Conservation (phyloP, 2,329 filamentous ascomycete species). For the Pseudogymnoascus sp. region DNA sequence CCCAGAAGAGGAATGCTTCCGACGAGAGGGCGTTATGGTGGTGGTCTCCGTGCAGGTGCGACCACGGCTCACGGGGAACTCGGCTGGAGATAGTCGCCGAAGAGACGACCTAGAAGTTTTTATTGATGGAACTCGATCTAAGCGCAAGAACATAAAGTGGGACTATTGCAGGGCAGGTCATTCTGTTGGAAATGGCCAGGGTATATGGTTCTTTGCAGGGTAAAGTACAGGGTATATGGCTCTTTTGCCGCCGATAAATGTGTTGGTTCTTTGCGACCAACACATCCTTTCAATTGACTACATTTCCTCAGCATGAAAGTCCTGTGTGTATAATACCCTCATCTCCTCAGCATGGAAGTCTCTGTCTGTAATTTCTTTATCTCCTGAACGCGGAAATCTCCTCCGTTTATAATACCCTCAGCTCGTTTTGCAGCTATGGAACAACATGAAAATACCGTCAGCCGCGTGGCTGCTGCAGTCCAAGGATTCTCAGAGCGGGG, state of each 20-base stretch:
- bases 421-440: conserved; percentile 12
- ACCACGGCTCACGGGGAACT: too few species aligned
- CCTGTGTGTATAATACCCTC: background rate
- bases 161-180: background rate
- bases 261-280: background rate
- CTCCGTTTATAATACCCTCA: background rate
- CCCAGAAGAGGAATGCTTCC: too few species aligned
- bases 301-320: background rate
- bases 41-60: too few species aligned
- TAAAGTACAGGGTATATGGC: background rate
- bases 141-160: background rate
- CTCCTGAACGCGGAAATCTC: background rate
- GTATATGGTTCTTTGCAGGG: background rate
- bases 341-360: background rate
- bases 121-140: too few species aligned
- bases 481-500: conserved; percentile 37
- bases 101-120: too few species aligned
- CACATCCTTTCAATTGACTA: background rate
- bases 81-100: too few species aligned
- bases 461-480: conserved; percentile 35
- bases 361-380: background rate
- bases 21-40: too few species aligned
- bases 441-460: conserved; percentile 33
- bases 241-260: background rate
- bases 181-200: background rate